These are phyloP conservation scores for Phialophora tarda DNA, from an alignment of 2,329 filamentous ascomycete species.

Conservation along the genomic window DNA sequence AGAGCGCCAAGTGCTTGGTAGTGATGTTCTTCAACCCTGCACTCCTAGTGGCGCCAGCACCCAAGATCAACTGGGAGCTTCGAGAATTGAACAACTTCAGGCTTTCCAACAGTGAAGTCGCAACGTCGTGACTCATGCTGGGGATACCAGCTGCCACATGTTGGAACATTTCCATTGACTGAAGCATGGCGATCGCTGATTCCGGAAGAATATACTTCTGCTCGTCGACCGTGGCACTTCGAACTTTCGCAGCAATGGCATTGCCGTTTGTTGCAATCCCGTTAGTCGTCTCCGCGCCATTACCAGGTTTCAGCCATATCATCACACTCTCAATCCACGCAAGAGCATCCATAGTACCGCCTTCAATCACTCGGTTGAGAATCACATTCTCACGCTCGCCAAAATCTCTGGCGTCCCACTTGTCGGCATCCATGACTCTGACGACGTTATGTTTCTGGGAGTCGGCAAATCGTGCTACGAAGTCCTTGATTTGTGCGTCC, in stretches of 20 bases:
- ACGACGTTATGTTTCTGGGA: slow-evolving; percentile 63
- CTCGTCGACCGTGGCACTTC: slow-evolving; percentile 78
- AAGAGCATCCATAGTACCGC: slow-evolving; percentile 64
- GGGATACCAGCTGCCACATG: slow-evolving; percentile 84
- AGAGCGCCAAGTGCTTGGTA: slow-evolving; percentile 90
- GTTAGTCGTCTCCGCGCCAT: slow-evolving; percentile 38
- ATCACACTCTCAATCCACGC: slow-evolving; percentile 58
- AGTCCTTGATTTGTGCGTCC: slow-evolving; percentile 67
- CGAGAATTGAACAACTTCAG: slow-evolving; percentile 94
- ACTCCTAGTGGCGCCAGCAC: slow-evolving; percentile 85
- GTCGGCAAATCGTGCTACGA: slow-evolving; percentile 64
- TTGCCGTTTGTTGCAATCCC: slow-evolving; percentile 29
- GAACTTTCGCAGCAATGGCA: slow-evolving; percentile 62
- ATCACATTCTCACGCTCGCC: slow-evolving; percentile 57
- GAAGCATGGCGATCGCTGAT: slow-evolving; percentile 80
- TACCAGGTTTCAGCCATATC: slow-evolving; percentile 54
- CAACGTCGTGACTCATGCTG: slow-evolving; percentile 82
- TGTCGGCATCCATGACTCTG: slow-evolving; percentile 64
- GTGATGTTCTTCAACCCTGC: slow-evolving; percentile 96
- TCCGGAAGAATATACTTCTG: slow-evolving; percentile 85
- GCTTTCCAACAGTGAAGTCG: slow-evolving; percentile 78
- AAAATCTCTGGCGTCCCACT: slow-evolving; percentile 70
- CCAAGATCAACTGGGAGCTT: slow-evolving; percentile 93
- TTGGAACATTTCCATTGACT: slow-evolving; percentile 80
- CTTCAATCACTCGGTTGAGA: slow-evolving; percentile 61